These are phyloP conservation scores for Clitopilus passeckerianus DNA, from an alignment of 768 basidiomycete species.

Conservation along the genomic window DNA sequence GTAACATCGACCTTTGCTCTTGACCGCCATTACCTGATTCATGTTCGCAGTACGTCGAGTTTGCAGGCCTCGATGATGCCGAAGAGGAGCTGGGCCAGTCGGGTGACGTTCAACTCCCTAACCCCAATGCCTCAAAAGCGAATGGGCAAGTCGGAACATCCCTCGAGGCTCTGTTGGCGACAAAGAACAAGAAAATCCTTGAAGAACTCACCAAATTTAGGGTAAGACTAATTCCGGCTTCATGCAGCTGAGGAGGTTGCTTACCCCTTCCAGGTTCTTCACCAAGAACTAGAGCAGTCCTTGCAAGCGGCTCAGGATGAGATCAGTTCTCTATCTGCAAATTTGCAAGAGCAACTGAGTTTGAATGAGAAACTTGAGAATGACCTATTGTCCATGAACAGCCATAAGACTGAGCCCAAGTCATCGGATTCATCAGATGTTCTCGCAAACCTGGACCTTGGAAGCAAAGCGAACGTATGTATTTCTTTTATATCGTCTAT, in stretches of 20 bases:
- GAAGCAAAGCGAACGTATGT: slow-evolving; percentile 45
- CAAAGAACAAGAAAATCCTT: slow-evolving; percentile 88
- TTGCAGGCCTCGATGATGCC: slow-evolving; percentile 82
- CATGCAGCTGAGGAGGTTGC: neutral
- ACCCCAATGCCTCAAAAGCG: slow-evolving; percentile 85
- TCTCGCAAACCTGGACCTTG: slow-evolving; percentile 70
- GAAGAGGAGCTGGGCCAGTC: slow-evolving; percentile 50
- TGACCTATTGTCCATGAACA: slow-evolving; percentile 81
- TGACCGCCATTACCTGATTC: neutral
- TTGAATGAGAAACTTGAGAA: slow-evolving; percentile 91
- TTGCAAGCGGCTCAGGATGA: slow-evolving; percentile 53
- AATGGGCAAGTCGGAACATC: slow-evolving; percentile 75
- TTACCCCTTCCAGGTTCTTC: slow-evolving; percentile 55
- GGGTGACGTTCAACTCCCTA: slow-evolving; percentile 66
- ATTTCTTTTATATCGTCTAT: neutral
- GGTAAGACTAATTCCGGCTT: slow-evolving; percentile 32
- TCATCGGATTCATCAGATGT: slow-evolving; percentile 44
- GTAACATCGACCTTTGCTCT: slow-evolving; percentile 32
- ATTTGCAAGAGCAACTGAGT: slow-evolving; percentile 70
- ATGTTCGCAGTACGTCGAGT: slow-evolving; percentile 81
- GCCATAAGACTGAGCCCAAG: slow-evolving; percentile 36
- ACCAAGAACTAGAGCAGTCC: slow-evolving; percentile 73
- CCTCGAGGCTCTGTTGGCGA: slow-evolving; percentile 85
- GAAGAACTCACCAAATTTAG: slow-evolving; percentile 92
- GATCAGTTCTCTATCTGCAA: slow-evolving; percentile 51